Evolutionary conservation across 1,284 basidiomycete genomes (phyloP).

Genomic region (Fomitopsis schrenkii): DNA sequence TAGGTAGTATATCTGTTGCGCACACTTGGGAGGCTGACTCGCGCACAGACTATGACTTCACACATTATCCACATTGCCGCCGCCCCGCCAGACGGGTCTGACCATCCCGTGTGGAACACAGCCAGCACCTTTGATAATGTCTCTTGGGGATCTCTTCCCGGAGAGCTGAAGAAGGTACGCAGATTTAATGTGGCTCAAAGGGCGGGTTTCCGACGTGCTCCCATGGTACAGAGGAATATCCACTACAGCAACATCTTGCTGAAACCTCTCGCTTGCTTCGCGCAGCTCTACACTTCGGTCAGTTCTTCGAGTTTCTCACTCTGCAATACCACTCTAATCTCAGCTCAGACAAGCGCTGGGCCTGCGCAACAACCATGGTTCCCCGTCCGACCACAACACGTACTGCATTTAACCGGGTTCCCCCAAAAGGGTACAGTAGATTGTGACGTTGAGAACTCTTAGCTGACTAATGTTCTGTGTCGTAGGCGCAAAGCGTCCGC

Average conservation of each 20-base stretch:
- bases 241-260: constrained; percentile 51
- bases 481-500: constrained; percentile 17
- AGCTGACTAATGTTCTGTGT: too few relatives aligned
- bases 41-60: constrained; percentile 27
- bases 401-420: constrained; percentile 46
- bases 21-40: constrained; percentile 7
- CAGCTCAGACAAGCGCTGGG: constrained; percentile 32
- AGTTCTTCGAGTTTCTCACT: constrained; percentile 16
- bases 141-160: constrained; percentile 60
- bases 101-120: constrained; percentile 53
- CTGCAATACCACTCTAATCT: constrained; percentile 6
- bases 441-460: not conserved
- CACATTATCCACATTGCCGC: constrained; percentile 65
- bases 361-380: constrained; percentile 52
- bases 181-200: not conserved
- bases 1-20: constrained; percentile 10
- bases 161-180: constrained; percentile 59
- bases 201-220: not conserved
- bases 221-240: constrained; percentile 49
- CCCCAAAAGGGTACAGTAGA: constrained; percentile 36
- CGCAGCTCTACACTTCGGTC: constrained; percentile 50
- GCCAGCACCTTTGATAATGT: constrained; percentile 48
- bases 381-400: constrained; percentile 39
- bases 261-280: constrained; percentile 40
- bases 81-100: constrained; percentile 48